phyloP scores from a whole-genome alignment of 2,329 filamentous ascomycete species.

The Dothideomycetes sp. region DNA sequence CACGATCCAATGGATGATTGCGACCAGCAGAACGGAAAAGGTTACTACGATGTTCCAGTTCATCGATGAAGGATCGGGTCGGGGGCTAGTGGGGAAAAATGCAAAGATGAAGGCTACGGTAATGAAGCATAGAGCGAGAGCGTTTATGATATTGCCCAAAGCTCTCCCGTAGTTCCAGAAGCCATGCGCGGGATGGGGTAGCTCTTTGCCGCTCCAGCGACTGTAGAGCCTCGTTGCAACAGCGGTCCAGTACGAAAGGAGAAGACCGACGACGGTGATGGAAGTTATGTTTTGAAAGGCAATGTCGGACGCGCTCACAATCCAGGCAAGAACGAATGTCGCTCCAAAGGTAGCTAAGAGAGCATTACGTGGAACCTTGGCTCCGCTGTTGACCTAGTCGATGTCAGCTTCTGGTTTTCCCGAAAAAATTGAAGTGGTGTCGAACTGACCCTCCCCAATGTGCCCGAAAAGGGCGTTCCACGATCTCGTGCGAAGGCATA shows the following conservation, averaged over 20 bases:
- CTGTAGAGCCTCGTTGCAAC: constrained; percentile 16
- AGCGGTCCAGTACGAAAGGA: constrained; percentile 18
- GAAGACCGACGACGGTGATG: constrained; percentile 15
- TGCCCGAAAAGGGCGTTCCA: constrained; percentile 16
- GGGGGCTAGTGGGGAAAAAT: constrained; percentile 17
- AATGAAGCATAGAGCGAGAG: constrained; percentile 13
- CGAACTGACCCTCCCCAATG: constrained; percentile 9
- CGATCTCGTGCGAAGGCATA: constrained; percentile 18
- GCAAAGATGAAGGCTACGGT: constrained; percentile 15
- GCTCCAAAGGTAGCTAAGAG: constrained; percentile 17
- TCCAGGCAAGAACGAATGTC: constrained; percentile 16
- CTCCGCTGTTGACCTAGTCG: constrained; percentile 18
- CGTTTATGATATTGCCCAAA: constrained; percentile 16
- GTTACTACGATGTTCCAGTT: constrained; percentile 25
- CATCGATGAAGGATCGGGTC: constrained; percentile 20
- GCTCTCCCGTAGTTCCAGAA: constrained; percentile 19
- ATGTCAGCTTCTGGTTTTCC: constrained; percentile 10
- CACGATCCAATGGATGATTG: constrained; percentile 14
- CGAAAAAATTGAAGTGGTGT: too few relatives aligned
- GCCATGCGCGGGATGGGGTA: constrained; percentile 17
- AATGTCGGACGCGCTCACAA: constrained; percentile 20
- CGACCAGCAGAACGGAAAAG: constrained; percentile 16
- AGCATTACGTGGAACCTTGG: constrained; percentile 18
- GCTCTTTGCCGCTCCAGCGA: constrained; percentile 14
- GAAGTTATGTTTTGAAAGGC: constrained; percentile 18